Percentiles rank a stretch among this genome's conserved stretches.
Conservation (phyloP, 208 protist species). For the Leishmania guyanensis region DNA sequence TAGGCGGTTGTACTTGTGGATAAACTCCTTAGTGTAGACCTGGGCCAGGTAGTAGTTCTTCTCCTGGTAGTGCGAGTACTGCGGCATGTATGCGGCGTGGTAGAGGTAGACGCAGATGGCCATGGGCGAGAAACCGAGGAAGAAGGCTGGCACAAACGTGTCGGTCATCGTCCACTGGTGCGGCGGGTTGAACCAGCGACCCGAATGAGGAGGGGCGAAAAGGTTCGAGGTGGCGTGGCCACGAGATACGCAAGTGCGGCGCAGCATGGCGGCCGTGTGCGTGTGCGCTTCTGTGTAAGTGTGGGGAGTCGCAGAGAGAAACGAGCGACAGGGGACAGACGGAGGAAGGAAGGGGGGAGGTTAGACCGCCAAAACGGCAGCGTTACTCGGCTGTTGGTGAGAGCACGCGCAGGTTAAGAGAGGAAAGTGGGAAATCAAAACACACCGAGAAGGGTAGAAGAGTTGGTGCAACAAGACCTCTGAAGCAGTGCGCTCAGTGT, state of each 20-base stretch:
- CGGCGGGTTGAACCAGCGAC: conserved; percentile 92
- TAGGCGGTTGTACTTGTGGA: conserved; percentile 88
- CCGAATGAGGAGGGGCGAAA: conserved; percentile 86
- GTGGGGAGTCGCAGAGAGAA: background rate
- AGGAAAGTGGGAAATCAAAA: background rate
- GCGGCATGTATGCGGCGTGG: conserved; percentile 88
- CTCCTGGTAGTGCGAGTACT: conserved; percentile 92
- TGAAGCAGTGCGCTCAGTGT: background rate
- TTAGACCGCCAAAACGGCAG: background rate
- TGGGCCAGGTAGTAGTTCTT: conserved; percentile 92
- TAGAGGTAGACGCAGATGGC: conserved; percentile 83
- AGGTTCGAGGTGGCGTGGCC: conserved; percentile 90
- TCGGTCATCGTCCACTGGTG: conserved; percentile 93
- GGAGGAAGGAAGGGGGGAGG: background rate
- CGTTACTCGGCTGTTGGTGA: background rate
- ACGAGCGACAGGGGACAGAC: background rate
- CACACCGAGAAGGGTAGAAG: background rate
- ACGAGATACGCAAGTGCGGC: conserved; percentile 51
- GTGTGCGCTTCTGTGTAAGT: background rate
- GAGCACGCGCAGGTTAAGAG: background rate
- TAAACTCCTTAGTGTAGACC: conserved; percentile 93
- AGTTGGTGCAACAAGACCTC: background rate
- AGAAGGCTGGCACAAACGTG: conserved; percentile 83
- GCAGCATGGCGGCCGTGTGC: conserved; percentile 59
- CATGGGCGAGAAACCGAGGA: conserved; percentile 84